Base-by-base conservation (phyloP, 2,329 filamentous ascomycete genomes). In the Colletotrichum godetiae region DNA sequence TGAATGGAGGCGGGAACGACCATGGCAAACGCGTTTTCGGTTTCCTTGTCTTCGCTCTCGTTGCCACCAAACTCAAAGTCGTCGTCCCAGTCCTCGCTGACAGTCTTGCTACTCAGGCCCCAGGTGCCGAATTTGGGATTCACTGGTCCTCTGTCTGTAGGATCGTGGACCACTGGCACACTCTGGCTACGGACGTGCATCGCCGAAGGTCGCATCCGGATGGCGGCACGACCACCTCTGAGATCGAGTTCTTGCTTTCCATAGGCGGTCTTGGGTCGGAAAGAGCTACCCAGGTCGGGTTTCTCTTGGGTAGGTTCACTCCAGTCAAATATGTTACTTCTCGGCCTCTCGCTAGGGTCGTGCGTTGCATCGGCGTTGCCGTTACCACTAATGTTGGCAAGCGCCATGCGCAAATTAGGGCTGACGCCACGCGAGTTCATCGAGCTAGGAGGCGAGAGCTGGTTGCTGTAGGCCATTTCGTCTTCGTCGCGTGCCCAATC, bases 61-160 rank as follows among this genome's bases (percentile, higher is more conserved):
- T 86, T 80, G 31, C 84, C 85, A 10, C 88, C 88, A 79, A 96
- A 95, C 73, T 96, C 93, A 77, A 97, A 97, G 80, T 97, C 94
- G 75, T 95, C 93, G 77, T 96, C 94, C 94, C 94, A 97, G 78
- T 97, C 94, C 80, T 97, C 94, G 74, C 92, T 95, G 12, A 92
- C 92, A 19, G 90, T 92, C 81, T 95, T 95, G 75, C 90, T 92
- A n/a, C 92, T 91, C 55, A 95, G 84, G 2, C 93, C 93, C 94
- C 94, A 96, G 1, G 94, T 95, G 56, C 94, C 93, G 78, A 95
- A 96, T 78, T 95, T 95, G 66, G 88, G 84, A 1, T 83, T 74
- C 78, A 81, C 86, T 81, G 84, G 93, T 78, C 81, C 82, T 79
- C 81, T 87, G 80, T 88, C 92, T 74, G 82, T 86, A 82, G 77